Percentiles rank a stretch among this genome's conserved stretches.
phyloP scores from a whole-genome alignment of 2,329 filamentous ascomycete species.

The Teratosphaeria nubilosa region DNA sequence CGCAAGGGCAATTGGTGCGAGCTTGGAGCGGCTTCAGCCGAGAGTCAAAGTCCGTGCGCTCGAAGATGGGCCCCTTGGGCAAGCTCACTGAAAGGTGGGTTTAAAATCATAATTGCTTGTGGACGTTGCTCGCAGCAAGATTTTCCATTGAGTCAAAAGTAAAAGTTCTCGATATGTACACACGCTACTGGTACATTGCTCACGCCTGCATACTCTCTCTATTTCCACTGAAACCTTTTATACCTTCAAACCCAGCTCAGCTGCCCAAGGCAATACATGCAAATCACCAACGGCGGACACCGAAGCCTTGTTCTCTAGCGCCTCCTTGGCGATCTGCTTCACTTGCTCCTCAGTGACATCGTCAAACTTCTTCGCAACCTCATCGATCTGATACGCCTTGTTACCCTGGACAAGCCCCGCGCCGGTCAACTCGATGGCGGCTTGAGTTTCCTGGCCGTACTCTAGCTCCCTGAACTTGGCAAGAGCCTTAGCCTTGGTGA shows the following conservation, averaged over 20 bases:
- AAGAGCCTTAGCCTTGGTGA: constrained; percentile 82
- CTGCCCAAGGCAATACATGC: constrained; percentile 79
- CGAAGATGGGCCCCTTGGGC: too few relatives aligned
- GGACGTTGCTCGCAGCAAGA: too few relatives aligned
- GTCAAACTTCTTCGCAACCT: constrained; percentile 68
- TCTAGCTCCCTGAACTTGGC: constrained; percentile 91
- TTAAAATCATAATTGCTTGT: too few relatives aligned
- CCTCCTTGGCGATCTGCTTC: constrained; percentile 80
- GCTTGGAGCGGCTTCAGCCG: background rate
- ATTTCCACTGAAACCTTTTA: constrained; percentile 45
- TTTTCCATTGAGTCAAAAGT: background rate
- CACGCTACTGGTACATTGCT: constrained; percentile 24
- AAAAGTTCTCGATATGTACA: constrained; percentile 1
- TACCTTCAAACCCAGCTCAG: constrained; percentile 88
- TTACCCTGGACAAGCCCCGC: constrained; percentile 71
- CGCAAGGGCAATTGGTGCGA: background rate
- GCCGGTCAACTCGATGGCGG: constrained; percentile 73
- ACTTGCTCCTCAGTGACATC: constrained; percentile 74
- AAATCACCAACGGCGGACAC: constrained; percentile 88
- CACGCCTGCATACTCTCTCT: constrained; percentile 19
- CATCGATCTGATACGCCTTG: constrained; percentile 74
- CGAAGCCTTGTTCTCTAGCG: constrained; percentile 80
- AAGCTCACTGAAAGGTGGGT: too few relatives aligned
- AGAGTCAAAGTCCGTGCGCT: background rate
- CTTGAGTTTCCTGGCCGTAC: constrained; percentile 64